Percentiles rank a stretch among this genome's conserved stretches.
phyloP scores from a whole-genome alignment of 1,284 basidiomycete genomes.

The Boletus sp. region DNA sequence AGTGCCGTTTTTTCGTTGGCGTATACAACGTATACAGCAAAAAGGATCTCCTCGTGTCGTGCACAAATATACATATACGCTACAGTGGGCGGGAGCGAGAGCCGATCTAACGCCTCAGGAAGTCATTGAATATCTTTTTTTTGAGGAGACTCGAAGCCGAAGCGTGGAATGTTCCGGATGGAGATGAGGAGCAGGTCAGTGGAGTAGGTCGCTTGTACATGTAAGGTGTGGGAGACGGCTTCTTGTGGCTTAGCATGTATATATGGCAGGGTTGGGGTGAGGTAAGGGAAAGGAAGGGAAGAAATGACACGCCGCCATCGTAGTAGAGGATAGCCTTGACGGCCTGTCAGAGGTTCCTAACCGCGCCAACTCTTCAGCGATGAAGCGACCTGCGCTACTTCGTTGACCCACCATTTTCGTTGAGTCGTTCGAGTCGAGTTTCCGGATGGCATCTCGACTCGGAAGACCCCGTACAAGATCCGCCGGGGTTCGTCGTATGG shows the following conservation, averaged over 20 bases:
- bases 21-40: constrained; percentile 85
- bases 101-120: constrained; percentile 92
- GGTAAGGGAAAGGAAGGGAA: neutral
- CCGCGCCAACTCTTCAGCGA: too few relatives aligned
- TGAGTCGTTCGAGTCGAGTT: constrained; percentile 72
- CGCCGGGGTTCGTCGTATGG: constrained; percentile 79
- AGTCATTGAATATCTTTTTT: constrained; percentile 98
- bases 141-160: constrained; percentile 95
- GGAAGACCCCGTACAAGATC: constrained; percentile 78
- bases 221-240: constrained; percentile 74
- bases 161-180: constrained; percentile 78
- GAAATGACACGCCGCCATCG: constrained; percentile 66
- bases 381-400: too few relatives aligned
- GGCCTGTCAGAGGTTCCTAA: constrained; percentile 82
- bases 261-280: constrained; percentile 6
- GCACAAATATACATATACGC: constrained; percentile 91
- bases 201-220: constrained; percentile 94
- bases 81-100: constrained; percentile 89
- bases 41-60: constrained; percentile 81
- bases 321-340: constrained; percentile 86
- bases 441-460: constrained; percentile 76
- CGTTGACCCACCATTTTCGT: constrained; percentile 65
- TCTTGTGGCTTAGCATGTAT: constrained; percentile 41
- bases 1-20: constrained; percentile 92
- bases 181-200: constrained; percentile 84